phyloP scores from a whole-genome alignment of 78 protist genomes.

The Thecamonas trahens region DNA sequence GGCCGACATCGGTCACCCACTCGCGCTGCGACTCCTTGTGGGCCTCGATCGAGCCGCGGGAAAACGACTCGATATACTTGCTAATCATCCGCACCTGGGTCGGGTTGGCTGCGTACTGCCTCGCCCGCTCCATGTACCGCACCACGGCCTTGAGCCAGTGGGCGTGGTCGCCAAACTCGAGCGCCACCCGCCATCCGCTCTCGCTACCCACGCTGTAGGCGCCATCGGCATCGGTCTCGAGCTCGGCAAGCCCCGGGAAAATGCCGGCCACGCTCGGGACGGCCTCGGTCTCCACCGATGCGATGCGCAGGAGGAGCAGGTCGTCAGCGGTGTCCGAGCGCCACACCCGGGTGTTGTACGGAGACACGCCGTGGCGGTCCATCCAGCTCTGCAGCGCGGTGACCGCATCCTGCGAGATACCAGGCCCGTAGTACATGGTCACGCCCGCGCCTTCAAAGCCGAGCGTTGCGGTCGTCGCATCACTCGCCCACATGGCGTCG shows the following conservation, averaged over 20 bases:
- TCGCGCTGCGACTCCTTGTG: constrained; percentile 58
- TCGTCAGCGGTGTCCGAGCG: neutral
- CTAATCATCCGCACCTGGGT: constrained; percentile 50
- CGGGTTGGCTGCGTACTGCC: constrained; percentile 35
- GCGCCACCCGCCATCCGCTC: too few relatives aligned
- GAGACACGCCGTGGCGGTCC: neutral
- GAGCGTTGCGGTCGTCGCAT: neutral
- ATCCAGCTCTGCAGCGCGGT: neutral
- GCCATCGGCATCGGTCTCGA: too few relatives aligned
- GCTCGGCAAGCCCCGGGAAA: too few relatives aligned
- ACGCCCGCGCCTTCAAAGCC: neutral
- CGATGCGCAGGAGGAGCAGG: neutral
- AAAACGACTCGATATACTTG: constrained; percentile 47
- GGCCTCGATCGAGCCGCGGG: constrained; percentile 39
- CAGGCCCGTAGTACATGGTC: constrained; percentile 15
- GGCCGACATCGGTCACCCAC: constrained; percentile 68
- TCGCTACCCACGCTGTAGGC: too few relatives aligned
- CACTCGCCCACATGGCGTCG: too few relatives aligned
- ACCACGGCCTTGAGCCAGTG: constrained; percentile 16
- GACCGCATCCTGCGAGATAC: constrained; percentile 2
- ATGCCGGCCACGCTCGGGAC: neutral
- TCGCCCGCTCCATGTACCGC: constrained; percentile 26
- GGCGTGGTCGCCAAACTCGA: constrained; percentile 43
- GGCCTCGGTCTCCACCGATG: neutral
- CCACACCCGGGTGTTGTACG: constrained; percentile 32